Conservation (phyloP, 2,329 filamentous ascomycete species). For the Fusarium sp. region DNA sequence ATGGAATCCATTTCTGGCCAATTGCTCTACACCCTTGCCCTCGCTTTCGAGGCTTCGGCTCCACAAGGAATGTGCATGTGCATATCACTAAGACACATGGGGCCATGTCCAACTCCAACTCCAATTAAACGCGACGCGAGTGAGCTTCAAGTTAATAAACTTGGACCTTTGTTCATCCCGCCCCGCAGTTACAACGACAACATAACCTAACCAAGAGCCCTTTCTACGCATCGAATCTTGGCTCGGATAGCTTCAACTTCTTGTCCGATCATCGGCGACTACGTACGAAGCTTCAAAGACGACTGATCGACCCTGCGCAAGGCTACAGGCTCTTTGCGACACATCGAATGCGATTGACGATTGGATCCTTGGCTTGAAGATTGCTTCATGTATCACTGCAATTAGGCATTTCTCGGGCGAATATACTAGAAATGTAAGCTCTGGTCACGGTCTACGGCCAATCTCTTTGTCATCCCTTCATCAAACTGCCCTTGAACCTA, state of each 20-base stretch:
- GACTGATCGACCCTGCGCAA: not conserved
- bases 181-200: constrained; percentile 20
- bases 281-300: not conserved
- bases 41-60: not conserved
- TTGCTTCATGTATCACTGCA: constrained; percentile 6
- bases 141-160: constrained; percentile 24
- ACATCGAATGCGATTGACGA: not conserved
- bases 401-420: not conserved
- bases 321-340: constrained; percentile 19
- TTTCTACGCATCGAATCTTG: not conserved
- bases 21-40: not conserved
- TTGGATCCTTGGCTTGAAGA: not conserved
- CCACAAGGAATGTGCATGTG: not conserved
- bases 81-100: constrained; percentile 5
- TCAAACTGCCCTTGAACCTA: not conserved
- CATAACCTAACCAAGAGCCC: not conserved
- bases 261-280: constrained; percentile 12
- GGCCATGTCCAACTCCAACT: not conserved
- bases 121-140: constrained; percentile 29
- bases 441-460: not conserved
- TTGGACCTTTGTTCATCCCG: constrained; percentile 26
- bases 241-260: not conserved
- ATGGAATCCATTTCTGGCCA: constrained; percentile 6
- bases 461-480: not conserved
- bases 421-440: not conserved